A percentile compares a stretch with the other conserved stretches of the same genome.
phyloP scores from a whole-genome alignment of 352 stramenopile genomes.

The Pythium plurisporium region DNA sequence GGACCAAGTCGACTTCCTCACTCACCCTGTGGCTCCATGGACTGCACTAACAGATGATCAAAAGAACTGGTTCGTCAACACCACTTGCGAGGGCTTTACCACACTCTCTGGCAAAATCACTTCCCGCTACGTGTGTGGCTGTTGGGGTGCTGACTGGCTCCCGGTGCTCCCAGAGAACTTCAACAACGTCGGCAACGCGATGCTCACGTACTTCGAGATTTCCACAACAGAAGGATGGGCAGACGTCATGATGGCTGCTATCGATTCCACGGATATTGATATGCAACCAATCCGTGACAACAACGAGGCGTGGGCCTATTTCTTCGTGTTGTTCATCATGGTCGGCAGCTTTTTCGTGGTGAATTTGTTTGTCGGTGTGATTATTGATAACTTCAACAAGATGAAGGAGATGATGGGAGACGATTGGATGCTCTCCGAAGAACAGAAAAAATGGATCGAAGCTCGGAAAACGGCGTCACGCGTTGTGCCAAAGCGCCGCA shows the following conservation, averaged over 20 bases:
- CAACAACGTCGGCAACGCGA: conserved; percentile 75
- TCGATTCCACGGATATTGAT: conserved; percentile 85
- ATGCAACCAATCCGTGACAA: conserved; percentile 91
- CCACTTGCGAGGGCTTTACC: conserved; percentile 35
- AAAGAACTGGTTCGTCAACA: conserved; percentile 49
- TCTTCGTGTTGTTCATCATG: conserved; percentile 91
- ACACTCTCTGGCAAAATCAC: conserved; percentile 31
- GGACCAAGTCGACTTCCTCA: conserved; percentile 45
- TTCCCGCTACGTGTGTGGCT: conserved; percentile 69
- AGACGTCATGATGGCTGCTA: conserved; percentile 88
- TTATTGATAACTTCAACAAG: conserved; percentile 93
- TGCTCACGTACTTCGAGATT: conserved; percentile 91
- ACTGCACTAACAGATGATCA: conserved; percentile 25
- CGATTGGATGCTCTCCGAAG: conserved; percentile 80
- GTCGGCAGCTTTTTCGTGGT: conserved; percentile 92
- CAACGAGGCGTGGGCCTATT: conserved; percentile 72
- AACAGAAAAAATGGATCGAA: conserved; percentile 91
- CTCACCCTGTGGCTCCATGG: conserved; percentile 32
- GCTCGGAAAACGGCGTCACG: conserved; percentile 62
- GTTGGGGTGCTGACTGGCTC: conserved; percentile 47
- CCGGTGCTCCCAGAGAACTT: conserved; percentile 70
- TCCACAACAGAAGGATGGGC: conserved; percentile 92
- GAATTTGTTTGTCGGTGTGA: conserved; percentile 92
- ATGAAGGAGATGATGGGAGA: conserved; percentile 80
- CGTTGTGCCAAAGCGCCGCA: conserved; percentile 53